Evolutionary conservation across 208 protist species (phyloP).

Genomic region (Acanthamoeba castellanii): DNA sequence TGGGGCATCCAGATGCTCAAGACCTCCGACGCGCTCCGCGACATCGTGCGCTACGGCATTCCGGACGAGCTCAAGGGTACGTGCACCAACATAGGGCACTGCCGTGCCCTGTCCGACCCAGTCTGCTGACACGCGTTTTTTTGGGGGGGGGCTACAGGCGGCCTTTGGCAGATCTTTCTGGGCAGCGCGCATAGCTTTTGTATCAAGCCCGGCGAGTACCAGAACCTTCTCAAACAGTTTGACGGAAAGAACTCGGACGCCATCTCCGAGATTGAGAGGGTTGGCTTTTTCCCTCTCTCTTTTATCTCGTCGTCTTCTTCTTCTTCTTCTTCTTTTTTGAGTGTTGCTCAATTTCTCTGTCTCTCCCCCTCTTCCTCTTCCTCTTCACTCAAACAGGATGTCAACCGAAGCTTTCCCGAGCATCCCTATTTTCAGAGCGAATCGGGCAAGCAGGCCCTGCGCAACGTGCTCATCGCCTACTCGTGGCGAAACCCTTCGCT

Average conservation of each 20-base stretch:
- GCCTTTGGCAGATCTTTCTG: constrained; percentile 64
- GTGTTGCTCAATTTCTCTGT: not conserved
- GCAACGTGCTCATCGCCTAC: constrained; percentile 80
- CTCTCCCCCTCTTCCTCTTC: not conserved
- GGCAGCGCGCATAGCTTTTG: constrained; percentile 51
- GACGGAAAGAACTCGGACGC: constrained; percentile 50
- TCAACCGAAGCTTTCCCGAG: constrained; percentile 80
- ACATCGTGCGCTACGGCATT: constrained; percentile 57
- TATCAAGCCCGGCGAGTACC: constrained; percentile 62
- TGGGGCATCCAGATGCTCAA: constrained; percentile 75
- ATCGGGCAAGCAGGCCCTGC: constrained; percentile 64
- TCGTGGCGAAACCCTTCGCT: constrained; percentile 74
- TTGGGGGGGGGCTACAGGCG: not conserved
- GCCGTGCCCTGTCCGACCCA: not conserved
- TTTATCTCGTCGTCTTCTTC: not conserved
- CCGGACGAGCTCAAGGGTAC: constrained; percentile 68
- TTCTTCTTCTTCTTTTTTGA: not conserved
- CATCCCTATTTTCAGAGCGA: constrained; percentile 81
- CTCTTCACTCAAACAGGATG: constrained; percentile 60
- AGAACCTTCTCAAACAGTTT: constrained; percentile 56
- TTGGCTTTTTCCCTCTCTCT: not conserved
- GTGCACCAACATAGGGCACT: not conserved
- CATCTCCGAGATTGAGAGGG: constrained; percentile 64
- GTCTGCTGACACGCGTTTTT: not conserved
- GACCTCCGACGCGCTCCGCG: constrained; percentile 7